These are phyloP conservation scores for Marasmius sp. DNA, from an alignment of 1,284 basidiomycete species.

Conservation along the genomic window DNA sequence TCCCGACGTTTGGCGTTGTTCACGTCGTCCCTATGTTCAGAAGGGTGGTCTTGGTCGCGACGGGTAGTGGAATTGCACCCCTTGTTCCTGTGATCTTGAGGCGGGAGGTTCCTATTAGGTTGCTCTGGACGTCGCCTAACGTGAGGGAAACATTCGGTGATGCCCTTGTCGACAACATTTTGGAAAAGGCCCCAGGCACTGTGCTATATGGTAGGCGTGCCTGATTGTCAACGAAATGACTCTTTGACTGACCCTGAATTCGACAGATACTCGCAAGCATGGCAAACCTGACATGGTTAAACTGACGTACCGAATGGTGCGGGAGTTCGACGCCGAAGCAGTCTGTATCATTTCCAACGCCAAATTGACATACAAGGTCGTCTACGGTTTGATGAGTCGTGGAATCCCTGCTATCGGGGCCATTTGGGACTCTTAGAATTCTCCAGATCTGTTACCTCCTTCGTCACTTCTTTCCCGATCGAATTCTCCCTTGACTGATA, in stretches of 20 bases:
- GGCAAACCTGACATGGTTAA: slow-evolving; percentile 66
- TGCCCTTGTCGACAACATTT: slow-evolving; percentile 52
- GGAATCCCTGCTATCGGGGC: slow-evolving; percentile 61
- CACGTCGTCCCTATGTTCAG: slow-evolving; percentile 56
- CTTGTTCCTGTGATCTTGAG: slow-evolving; percentile 54
- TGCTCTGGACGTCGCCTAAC: slow-evolving; percentile 60
- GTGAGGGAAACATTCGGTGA: slow-evolving; percentile 59
- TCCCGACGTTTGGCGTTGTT: slow-evolving; percentile 56
- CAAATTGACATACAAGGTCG: slow-evolving; percentile 57
- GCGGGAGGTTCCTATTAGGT: slow-evolving; percentile 46
- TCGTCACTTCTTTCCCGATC: too few relatives aligned
- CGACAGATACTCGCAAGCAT: slow-evolving; percentile 51
- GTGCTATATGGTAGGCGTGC: slow-evolving; percentile 47
- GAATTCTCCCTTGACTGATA: too few relatives aligned
- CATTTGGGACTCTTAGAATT: slow-evolving; percentile 44
- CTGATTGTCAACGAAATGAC: not conserved
- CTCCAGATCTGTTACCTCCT: too few relatives aligned
- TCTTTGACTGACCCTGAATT: not conserved
- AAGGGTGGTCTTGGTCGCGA: slow-evolving; percentile 57
- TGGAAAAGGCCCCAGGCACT: slow-evolving; percentile 49
- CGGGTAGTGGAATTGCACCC: slow-evolving; percentile 62
- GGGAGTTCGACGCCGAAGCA: slow-evolving; percentile 60
- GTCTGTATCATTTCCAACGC: slow-evolving; percentile 63
- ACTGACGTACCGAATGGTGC: slow-evolving; percentile 51
- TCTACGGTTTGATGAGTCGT: slow-evolving; percentile 58